A percentile compares a stretch with the other conserved stretches of the same genome.
Conservation (phyloP, 164 flowering plant genomes). For the Vitis amurensis region DNA sequence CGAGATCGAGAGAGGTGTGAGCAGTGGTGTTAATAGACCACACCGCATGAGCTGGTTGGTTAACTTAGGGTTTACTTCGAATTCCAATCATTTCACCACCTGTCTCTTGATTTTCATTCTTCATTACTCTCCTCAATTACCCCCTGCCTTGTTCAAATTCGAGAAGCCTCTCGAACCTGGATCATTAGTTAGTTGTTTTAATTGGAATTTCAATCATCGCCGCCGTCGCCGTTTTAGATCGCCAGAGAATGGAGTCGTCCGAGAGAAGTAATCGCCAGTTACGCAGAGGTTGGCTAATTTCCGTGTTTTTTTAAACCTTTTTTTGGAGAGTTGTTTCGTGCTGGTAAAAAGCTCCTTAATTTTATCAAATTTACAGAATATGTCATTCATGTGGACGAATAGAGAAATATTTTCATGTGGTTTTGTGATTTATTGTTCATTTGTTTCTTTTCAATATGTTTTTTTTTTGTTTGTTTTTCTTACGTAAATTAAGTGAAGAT, state of each 20-base stretch:
- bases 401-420: too few species aligned
- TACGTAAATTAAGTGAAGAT: too few species aligned
- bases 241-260: slow-evolving; percentile 21
- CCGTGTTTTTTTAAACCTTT: neutral
- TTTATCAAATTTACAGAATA: too few species aligned
- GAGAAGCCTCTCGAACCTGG: slow-evolving; percentile 8
- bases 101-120: slow-evolving; percentile 58
- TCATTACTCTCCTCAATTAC: slow-evolving; percentile 65
- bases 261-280: slow-evolving; percentile 27
- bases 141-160: slow-evolving; percentile 16
- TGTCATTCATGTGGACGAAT: too few species aligned
- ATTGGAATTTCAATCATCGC: neutral
- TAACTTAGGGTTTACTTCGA: slow-evolving; percentile 51
- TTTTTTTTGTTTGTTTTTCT: too few species aligned
- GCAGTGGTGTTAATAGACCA: too few species aligned
- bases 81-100: slow-evolving; percentile 63
- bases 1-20: too few species aligned
- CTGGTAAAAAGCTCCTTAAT: too few species aligned
- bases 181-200: neutral
- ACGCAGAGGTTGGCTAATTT: slow-evolving; percentile 18
- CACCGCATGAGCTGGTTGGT: slow-evolving; percentile 79
- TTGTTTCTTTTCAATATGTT: too few species aligned
- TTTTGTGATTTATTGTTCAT: too few species aligned
- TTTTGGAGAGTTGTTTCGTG: neutral
- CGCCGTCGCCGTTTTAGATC: neutral